phyloP scores from a whole-genome alignment of 2,329 filamentous ascomycete species.

The Talaromyces sp. region DNA sequence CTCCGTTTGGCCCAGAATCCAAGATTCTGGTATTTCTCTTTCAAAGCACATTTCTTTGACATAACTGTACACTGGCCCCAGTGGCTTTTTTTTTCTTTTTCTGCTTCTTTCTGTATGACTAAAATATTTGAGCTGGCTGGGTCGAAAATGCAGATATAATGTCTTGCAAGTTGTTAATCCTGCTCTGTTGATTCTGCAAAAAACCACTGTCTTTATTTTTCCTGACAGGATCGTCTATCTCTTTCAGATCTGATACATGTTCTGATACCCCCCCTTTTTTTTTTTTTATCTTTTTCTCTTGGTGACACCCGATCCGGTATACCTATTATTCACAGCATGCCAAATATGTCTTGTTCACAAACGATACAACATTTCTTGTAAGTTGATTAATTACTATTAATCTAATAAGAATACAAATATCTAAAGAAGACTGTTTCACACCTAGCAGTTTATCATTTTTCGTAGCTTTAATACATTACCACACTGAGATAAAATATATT shows the following conservation, averaged over 20 bases:
- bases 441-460: too few relatives aligned
- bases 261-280: slow-evolving; percentile 5
- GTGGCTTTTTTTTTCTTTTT: background rate
- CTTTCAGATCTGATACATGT: slow-evolving; percentile 1
- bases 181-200: background rate
- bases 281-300: background rate
- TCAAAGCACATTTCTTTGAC: background rate
- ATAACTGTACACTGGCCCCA: background rate
- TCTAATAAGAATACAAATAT: too few relatives aligned
- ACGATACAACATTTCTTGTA: too few relatives aligned
- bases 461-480: too few relatives aligned
- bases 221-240: background rate
- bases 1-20: background rate
- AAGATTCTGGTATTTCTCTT: background rate
- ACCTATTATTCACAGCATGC: too few relatives aligned
- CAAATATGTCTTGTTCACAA: too few relatives aligned
- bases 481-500: too few relatives aligned
- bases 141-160: background rate
- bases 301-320: background rate
- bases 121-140: background rate
- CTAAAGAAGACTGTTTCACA: too few relatives aligned
- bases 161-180: background rate
- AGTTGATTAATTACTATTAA: too few relatives aligned
- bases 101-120: background rate
- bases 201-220: background rate